These are phyloP conservation scores for Macrocybe gigantea DNA, from an alignment of 768 basidiomycete genomes.

Conservation along the genomic window DNA sequence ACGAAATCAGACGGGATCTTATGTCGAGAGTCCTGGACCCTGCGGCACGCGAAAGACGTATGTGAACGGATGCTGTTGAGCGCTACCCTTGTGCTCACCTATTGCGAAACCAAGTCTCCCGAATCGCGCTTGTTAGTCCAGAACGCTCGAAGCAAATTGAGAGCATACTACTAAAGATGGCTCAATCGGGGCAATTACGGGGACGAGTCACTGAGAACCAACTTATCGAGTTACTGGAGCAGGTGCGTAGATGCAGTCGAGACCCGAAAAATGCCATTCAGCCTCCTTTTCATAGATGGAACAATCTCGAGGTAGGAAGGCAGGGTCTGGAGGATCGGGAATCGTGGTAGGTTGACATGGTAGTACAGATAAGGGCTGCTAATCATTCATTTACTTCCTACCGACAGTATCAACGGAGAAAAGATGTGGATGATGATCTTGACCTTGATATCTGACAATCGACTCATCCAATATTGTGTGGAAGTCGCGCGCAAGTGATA, in stretches of 20 bases:
- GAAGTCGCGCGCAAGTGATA: no score
- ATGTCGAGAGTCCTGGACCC: slow-evolving; percentile 74
- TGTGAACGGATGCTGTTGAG: slow-evolving; percentile 15
- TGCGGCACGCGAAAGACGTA: slow-evolving; percentile 78
- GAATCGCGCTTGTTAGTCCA: slow-evolving; percentile 83
- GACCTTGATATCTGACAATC: slow-evolving; percentile 32
- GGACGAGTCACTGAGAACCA: slow-evolving; percentile 75
- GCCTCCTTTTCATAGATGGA: slow-evolving; percentile 39
- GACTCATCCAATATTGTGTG: background rate
- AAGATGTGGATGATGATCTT: slow-evolving; percentile 62
- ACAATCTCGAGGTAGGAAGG: slow-evolving; percentile 41
- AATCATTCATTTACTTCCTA: background rate
- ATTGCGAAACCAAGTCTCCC: slow-evolving; percentile 50
- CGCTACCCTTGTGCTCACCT: slow-evolving; percentile 1
- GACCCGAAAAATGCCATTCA: slow-evolving; percentile 15
- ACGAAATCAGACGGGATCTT: slow-evolving; percentile 70
- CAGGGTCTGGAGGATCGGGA: slow-evolving; percentile 44
- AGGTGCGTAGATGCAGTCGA: slow-evolving; percentile 40
- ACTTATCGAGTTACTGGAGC: slow-evolving; percentile 80
- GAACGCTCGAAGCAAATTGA: slow-evolving; percentile 80
- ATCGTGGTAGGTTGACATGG: slow-evolving; percentile 41
- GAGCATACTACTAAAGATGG: slow-evolving; percentile 73
- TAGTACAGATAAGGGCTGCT: slow-evolving; percentile 1
- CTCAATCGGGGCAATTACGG: slow-evolving; percentile 74
- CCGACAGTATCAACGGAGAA: slow-evolving; percentile 55